Percentiles rank a stretch among this genome's conserved stretches.
Conservation (phyloP, 495 filamentous ascomycete genomes). For the Podospora anserina region DNA sequence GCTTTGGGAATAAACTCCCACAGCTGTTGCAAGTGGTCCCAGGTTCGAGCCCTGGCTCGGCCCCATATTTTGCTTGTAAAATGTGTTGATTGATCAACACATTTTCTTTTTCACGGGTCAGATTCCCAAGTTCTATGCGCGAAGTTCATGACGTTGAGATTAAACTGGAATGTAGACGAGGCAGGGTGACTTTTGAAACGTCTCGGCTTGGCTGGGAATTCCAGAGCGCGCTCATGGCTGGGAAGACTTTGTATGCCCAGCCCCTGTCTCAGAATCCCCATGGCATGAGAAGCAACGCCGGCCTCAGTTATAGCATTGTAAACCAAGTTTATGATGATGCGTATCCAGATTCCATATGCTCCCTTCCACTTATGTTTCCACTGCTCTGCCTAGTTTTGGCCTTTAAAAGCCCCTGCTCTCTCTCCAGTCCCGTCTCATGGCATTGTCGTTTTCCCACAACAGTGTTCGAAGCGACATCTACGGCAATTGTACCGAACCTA, state of each 20-base stretch:
- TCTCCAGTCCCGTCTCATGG: too few species aligned
- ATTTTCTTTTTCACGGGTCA: too few species aligned
- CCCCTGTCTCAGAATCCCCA: neutral
- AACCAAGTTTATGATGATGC: neutral
- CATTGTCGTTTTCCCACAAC: too few species aligned
- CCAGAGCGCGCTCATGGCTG: neutral
- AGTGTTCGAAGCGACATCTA: too few species aligned
- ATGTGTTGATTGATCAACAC: too few species aligned
- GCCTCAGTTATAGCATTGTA: neutral
- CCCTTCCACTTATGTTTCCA: neutral
- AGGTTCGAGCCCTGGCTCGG: slow-evolving; percentile 28
- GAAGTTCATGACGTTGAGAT: too few species aligned
- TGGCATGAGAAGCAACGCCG: neutral
- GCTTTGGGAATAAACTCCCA: slow-evolving; percentile 19
- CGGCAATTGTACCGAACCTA: too few species aligned
- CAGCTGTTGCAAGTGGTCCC: slow-evolving; percentile 27
- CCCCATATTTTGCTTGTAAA: slow-evolving; percentile 10
- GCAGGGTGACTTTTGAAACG: neutral
- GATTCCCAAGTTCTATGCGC: too few species aligned
- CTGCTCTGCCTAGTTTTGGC: too few species aligned
- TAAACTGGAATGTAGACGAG: neutral
- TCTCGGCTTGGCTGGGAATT: neutral
- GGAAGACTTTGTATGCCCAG: neutral
- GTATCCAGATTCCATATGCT: neutral
- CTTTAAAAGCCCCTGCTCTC: neutral